phyloP scores from a whole-genome alignment of 2,329 filamentous ascomycete genomes.

The Colletotrichum tropicicola region DNA sequence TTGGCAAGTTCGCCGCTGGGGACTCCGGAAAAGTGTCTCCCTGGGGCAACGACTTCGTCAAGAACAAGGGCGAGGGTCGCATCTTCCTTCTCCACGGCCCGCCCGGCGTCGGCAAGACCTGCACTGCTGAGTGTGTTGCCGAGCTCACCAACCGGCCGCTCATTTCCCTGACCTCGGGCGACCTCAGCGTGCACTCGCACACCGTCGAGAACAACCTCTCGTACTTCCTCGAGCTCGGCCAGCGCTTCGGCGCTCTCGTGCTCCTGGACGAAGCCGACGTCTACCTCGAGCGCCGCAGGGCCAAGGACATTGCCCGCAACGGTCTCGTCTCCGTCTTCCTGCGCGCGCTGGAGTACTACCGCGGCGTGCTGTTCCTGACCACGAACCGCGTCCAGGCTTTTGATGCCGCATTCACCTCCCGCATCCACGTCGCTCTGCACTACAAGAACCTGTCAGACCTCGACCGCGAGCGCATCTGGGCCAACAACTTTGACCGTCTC shows the following conservation, averaged over 20 bases:
- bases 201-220: constrained; percentile 53
- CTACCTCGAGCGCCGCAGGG: constrained; percentile 62
- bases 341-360: constrained; percentile 61
- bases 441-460: constrained; percentile 39
- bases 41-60: constrained; percentile 49
- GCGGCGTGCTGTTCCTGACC: constrained; percentile 59
- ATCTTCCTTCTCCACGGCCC: constrained; percentile 62
- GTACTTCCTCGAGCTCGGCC: constrained; percentile 58
- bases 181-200: constrained; percentile 50
- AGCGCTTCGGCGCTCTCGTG: constrained; percentile 60
- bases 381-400: constrained; percentile 55
- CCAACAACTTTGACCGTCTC: constrained; percentile 39
- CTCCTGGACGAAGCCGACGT: constrained; percentile 69
- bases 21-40: constrained; percentile 49
- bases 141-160: constrained; percentile 60
- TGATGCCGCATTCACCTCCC: constrained; percentile 42
- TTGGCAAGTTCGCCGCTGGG: constrained; percentile 54
- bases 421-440: constrained; percentile 41
- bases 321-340: constrained; percentile 59
- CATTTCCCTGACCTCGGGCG: constrained; percentile 59
- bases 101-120: constrained; percentile 66
- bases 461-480: constrained; percentile 39
- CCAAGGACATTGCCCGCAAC: constrained; percentile 54
- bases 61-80: constrained; percentile 54
- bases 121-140: constrained; percentile 63